phyloP scores from a whole-genome alignment of 2,329 filamentous ascomycete species.

The Penicillium sp. region DNA sequence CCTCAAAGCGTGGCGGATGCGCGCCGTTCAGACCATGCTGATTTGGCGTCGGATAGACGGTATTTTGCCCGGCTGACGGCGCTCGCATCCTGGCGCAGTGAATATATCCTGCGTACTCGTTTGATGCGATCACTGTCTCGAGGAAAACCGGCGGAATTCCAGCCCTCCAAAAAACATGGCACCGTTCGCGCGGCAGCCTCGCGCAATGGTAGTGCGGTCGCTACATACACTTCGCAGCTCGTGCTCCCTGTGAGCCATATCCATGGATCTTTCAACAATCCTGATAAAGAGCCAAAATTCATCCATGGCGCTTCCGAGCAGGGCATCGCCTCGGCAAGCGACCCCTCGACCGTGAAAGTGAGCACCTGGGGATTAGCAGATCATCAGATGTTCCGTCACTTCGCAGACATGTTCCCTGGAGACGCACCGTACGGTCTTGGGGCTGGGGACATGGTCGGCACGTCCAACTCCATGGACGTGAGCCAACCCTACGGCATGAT shows the following conservation, averaged over 20 bases:
- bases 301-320: constrained; percentile 81
- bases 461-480: constrained; percentile 86
- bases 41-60: constrained; percentile 70
- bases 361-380: constrained; percentile 82
- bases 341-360: constrained; percentile 71
- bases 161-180: constrained; percentile 54
- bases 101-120: constrained; percentile 86
- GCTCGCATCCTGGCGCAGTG: constrained; percentile 90
- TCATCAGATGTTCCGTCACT: constrained; percentile 70
- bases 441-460: constrained; percentile 69
- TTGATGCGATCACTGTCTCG: constrained; percentile 77
- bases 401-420: constrained; percentile 73
- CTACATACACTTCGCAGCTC: constrained; percentile 84
- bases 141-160: constrained; percentile 67
- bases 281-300: constrained; percentile 72
- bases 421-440: constrained; percentile 75
- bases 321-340: constrained; percentile 75
- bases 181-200: constrained; percentile 54
- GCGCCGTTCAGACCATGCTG: constrained; percentile 48
- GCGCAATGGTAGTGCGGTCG: constrained; percentile 69
- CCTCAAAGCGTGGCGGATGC: constrained; percentile 56
- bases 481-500: constrained; percentile 82
- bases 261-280: constrained; percentile 70
- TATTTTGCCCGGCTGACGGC: constrained; percentile 79
- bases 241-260: constrained; percentile 76